phyloP scores from a whole-genome alignment of 257 asterid species.

The Solanum corneliomulleri region DNA sequence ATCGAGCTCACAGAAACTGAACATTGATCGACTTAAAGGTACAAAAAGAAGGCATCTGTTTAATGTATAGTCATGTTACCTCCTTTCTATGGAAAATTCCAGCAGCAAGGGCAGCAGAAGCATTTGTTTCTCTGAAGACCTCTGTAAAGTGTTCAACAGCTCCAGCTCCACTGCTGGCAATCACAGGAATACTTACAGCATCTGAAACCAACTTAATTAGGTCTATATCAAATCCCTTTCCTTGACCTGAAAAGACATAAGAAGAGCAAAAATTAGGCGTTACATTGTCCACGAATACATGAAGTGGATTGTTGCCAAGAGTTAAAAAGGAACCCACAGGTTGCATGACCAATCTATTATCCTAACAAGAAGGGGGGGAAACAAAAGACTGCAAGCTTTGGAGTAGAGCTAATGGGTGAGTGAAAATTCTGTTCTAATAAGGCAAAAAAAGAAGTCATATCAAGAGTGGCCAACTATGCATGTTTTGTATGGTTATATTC shows the following conservation, averaged over 20 bases:
- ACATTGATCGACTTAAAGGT: not conserved
- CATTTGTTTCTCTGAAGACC: conserved; percentile 77
- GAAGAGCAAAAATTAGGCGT: not conserved
- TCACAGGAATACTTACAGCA: conserved; percentile 82
- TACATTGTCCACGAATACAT: not conserved
- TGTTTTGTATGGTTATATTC: not conserved
- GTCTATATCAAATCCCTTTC: conserved; percentile 84
- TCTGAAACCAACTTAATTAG: conserved; percentile 78
- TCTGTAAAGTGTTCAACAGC: conserved; percentile 73
- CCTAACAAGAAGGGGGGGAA: not conserved
- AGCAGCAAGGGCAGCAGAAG: conserved; percentile 99
- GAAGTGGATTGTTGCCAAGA: not conserved
- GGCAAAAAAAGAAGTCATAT: not conserved
- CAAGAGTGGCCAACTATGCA: not conserved
- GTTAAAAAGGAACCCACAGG: not conserved
- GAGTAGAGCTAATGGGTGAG: not conserved
- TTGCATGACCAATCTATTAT: not conserved
- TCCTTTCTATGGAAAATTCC: conserved; percentile 93
- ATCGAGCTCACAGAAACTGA: not conserved
- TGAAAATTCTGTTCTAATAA: not conserved
- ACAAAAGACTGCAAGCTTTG: not conserved
- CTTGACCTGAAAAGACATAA: conserved; percentile 62
- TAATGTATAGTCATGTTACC: conserved; percentile 27
- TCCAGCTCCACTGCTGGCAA: conserved; percentile 99
- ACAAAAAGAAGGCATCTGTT: not conserved